Conservation (phyloP, 106 monocot genomes). For the Alisma plantagoaquatica region DNA sequence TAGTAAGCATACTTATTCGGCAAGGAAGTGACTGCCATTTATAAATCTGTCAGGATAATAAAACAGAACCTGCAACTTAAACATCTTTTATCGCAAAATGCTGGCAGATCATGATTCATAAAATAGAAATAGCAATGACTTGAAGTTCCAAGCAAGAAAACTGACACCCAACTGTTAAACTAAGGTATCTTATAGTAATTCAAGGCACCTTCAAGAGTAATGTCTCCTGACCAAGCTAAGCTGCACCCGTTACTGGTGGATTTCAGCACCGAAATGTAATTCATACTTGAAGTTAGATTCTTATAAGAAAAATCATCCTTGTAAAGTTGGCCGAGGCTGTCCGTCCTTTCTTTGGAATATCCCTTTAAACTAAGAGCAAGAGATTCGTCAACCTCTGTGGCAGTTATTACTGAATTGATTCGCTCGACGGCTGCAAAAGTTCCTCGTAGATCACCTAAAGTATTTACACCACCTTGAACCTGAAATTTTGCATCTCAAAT, state of each 20-base stretch:
- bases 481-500: no score
- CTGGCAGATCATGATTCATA: no score
- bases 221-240: constrained; percentile 86
- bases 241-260: constrained; percentile 55
- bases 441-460: constrained; percentile 88
- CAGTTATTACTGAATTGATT: constrained; percentile 72
- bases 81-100: no score
- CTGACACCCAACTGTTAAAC: no score
- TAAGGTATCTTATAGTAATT: no score
- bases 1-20: no score
- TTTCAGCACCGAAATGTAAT: constrained; percentile 60
- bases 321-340: constrained; percentile 23
- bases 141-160: no score
- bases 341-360: constrained; percentile 19
- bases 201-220: constrained; percentile 73
- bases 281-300: constrained; percentile 10
- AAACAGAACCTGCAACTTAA: no score
- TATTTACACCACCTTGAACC: constrained; percentile 99
- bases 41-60: no score
- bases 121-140: no score
- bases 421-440: constrained; percentile 74
- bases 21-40: no score
- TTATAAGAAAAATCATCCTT: constrained; percentile 22
- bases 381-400: constrained; percentile 64
- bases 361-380: constrained; percentile 72